Conservation (phyloP, 805 yeast species). For the Kodamaea leandrae region DNA sequence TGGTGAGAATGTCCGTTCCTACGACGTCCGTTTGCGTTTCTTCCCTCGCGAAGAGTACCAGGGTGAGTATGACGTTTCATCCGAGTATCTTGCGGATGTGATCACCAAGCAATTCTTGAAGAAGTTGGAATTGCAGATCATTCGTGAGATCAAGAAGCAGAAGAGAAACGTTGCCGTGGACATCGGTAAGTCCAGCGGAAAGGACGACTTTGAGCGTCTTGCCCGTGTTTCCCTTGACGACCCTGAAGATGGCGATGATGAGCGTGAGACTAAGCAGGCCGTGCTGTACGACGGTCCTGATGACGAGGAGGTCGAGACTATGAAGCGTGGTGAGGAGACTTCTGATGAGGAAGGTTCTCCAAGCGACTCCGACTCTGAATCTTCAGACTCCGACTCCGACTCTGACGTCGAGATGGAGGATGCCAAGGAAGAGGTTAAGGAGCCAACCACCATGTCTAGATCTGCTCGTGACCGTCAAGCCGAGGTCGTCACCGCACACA, state of each 20-base stretch:
- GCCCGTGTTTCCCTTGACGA: slow-evolving; percentile 20
- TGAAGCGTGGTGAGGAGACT: slow-evolving; percentile 78
- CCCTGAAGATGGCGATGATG: slow-evolving; percentile 63
- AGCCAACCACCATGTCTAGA: slow-evolving; percentile 38
- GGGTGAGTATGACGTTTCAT: slow-evolving; percentile 83
- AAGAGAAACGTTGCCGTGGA: slow-evolving; percentile 56
- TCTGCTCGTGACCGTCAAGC: slow-evolving; percentile 81
- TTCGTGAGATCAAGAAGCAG: slow-evolving; percentile 81
- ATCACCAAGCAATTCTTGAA: slow-evolving; percentile 64
- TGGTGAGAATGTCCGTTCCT: slow-evolving; percentile 59
- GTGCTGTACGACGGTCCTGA: slow-evolving; percentile 94
- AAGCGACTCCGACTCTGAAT: slow-evolving; percentile 16
- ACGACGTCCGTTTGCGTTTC: slow-evolving; percentile 71
- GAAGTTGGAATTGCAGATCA: slow-evolving; percentile 67
- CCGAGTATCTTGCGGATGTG: slow-evolving; percentile 71
- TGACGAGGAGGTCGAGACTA: slow-evolving; percentile 89
- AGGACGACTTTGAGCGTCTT: slow-evolving; percentile 38
- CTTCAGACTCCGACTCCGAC: slow-evolving; percentile 38
- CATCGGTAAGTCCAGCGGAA: slow-evolving; percentile 70
- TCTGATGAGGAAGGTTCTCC: slow-evolving; percentile 58
- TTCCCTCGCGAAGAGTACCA: slow-evolving; percentile 74
- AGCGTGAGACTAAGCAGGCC: slow-evolving; percentile 69
- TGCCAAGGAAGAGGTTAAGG: slow-evolving; percentile 18
- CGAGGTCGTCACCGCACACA: slow-evolving; percentile 71
- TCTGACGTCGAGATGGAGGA: slow-evolving; percentile 38